Evolutionary conservation across 2,329 filamentous ascomycete species (phyloP), one percentile per base, ranked within the genome.

Genomic region (Trichoderma arundinaceum): DNA sequence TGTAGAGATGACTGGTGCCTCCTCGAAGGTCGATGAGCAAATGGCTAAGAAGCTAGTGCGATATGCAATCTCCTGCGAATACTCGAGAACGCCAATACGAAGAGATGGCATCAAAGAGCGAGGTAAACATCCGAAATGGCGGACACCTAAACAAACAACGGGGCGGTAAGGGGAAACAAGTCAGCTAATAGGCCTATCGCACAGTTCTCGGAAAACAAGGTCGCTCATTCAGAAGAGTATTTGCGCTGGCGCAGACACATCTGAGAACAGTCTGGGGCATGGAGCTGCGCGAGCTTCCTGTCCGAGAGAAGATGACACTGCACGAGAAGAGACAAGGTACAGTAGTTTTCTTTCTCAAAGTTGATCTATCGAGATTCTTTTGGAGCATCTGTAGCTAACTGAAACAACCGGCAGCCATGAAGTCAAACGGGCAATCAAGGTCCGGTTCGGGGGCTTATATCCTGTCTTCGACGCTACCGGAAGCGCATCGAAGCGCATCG

Each of bases 241-340:
- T 97, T 73, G 85, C 86, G 0, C 81, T 85, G 46, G 92, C 94
- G 48, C 94, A 99, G 76, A 78, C 81, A 39, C 86, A 91, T 70
- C 80, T 99, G 43, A 82, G 84, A 54, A 79, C 80, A 1, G 84
- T 89, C 1, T 98, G 97, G 78, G 95, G 95, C n/a, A 97, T 98
- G 93, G 86, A 94, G 75, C 86, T 99, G 83, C 83, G 87, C 4
- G 94, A 97, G 78, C 82, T 98, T 57, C 93, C 95, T 0, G 82
- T 85, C 1, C 86, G 86, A 72, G 94, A 97, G 73, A 96, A 93
- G 77, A 84, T 91, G 56, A 92, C 92, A 0, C 78, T 97, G 39
- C 88, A 88, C 66, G 91, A 96, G 69, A 86, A 86, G 74, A 87
- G 92, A 71, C 89, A 91, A 82, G 91, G 90, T 89, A 79, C 49